Evolutionary conservation across 1,284 basidiomycete genomes (phyloP).

Genomic region (Takashimella tepidaria): DNA sequence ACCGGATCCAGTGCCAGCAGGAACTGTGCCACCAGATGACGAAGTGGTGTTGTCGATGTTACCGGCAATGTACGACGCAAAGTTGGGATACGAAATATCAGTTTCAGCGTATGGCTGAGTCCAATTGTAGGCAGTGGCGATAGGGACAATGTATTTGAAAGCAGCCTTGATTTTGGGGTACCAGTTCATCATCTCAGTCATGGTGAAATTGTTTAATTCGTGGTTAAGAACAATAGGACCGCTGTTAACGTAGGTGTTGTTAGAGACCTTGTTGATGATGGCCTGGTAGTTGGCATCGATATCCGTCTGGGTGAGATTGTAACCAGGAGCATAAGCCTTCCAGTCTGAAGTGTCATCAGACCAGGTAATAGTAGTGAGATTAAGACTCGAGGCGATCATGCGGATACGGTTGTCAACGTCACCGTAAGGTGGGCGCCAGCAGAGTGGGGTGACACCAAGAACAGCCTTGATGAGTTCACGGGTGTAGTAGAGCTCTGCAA

Average conservation of each 20-base stretch:
- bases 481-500: slow-evolving; percentile 56
- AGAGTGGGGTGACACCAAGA: slow-evolving; percentile 51
- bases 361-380: slow-evolving; percentile 53
- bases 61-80: slow-evolving; percentile 19
- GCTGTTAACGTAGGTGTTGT: slow-evolving; percentile 41
- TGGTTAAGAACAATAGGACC: slow-evolving; percentile 51
- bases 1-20: neutral
- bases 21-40: neutral
- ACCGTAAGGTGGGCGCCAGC: slow-evolving; percentile 52
- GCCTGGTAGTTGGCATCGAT: slow-evolving; percentile 50
- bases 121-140: slow-evolving; percentile 45
- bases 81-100: slow-evolving; percentile 41
- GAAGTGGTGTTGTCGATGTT: neutral
- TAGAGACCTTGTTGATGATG: slow-evolving; percentile 42
- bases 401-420: slow-evolving; percentile 54
- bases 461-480: slow-evolving; percentile 52
- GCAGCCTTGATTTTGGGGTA: slow-evolving; percentile 38
- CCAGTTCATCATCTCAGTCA: slow-evolving; percentile 39
- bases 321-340: slow-evolving; percentile 34
- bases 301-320: slow-evolving; percentile 31
- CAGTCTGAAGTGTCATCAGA: slow-evolving; percentile 51
- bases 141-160: slow-evolving; percentile 46
- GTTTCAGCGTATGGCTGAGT: slow-evolving; percentile 50
- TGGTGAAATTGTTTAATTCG: slow-evolving; percentile 49
- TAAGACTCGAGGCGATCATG: slow-evolving; percentile 51